Evolutionary conservation across 1,284 basidiomycete genomes (phyloP).

Genomic region (Testicularia cyperi): DNA sequence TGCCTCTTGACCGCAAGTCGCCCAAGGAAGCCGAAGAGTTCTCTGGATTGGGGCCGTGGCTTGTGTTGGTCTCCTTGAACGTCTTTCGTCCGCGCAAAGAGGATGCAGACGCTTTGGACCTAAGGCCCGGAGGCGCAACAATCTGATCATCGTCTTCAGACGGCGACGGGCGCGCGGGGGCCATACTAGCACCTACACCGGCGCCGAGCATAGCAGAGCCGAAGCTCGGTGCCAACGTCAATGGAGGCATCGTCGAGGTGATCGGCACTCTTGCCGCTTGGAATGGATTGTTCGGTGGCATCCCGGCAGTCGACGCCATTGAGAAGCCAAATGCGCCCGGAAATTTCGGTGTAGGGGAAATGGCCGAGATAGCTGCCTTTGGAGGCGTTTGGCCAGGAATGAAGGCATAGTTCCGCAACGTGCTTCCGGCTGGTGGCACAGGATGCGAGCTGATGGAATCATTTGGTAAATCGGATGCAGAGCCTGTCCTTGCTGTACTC

Average conservation of each 20-base stretch:
- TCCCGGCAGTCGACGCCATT: not conserved
- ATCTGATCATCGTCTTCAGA: not conserved
- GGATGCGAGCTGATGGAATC: too few species aligned
- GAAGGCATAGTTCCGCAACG: conserved; percentile 2
- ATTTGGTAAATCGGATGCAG: too few species aligned
- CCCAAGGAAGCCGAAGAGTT: too few species aligned
- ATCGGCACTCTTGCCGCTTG: not conserved
- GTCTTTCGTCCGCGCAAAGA: not conserved
- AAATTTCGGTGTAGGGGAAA: conserved; percentile 2
- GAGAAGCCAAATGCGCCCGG: not conserved
- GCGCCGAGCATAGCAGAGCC: too few species aligned
- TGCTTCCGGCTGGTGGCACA: too few species aligned
- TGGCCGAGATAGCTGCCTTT: not conserved
- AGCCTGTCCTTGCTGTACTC: too few species aligned
- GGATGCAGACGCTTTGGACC: not conserved
- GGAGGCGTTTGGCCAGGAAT: not conserved
- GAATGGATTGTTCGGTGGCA: not conserved
- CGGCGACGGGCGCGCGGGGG: not conserved
- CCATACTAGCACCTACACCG: not conserved
- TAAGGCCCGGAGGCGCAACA: not conserved
- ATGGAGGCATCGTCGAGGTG: not conserved
- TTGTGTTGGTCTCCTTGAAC: too few species aligned
- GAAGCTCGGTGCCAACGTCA: not conserved
- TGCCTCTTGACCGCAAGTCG: too few species aligned
- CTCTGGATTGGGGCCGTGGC: too few species aligned